Evolutionary conservation across 2,329 filamentous ascomycete species (phyloP).

Genomic region (Aspergillus clavatus): DNA sequence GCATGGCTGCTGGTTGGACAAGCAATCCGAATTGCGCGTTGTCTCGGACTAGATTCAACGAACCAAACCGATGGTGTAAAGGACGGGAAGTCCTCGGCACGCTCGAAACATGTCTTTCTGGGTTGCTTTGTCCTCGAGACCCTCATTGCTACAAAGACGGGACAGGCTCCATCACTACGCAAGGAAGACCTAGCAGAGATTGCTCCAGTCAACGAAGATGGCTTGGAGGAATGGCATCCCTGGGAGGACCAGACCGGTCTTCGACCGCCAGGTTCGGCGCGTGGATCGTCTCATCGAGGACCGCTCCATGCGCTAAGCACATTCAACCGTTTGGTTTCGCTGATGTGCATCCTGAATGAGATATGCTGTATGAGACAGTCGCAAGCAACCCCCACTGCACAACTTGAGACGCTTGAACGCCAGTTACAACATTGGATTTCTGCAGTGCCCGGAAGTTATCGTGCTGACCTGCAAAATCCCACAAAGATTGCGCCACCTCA

Average conservation of each 20-base stretch:
- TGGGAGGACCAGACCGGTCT: slow-evolving; percentile 53
- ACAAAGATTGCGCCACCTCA: slow-evolving; percentile 26
- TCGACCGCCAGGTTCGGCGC: slow-evolving; percentile 21
- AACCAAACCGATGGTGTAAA: slow-evolving; percentile 42
- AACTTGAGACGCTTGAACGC: slow-evolving; percentile 27
- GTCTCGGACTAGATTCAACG: slow-evolving; percentile 32
- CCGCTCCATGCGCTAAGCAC: slow-evolving; percentile 48
- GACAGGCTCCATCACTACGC: slow-evolving; percentile 43
- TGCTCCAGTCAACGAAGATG: slow-evolving; percentile 57
- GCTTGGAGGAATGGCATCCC: slow-evolving; percentile 68
- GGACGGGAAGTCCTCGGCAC: slow-evolving; percentile 31
- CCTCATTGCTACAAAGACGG: slow-evolving; percentile 45
- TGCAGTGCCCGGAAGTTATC: slow-evolving; percentile 27
- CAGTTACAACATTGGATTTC: slow-evolving; percentile 31
- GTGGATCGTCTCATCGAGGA: slow-evolving; percentile 30
- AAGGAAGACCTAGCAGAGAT: slow-evolving; percentile 48
- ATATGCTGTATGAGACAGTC: slow-evolving; percentile 26
- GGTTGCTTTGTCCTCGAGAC: slow-evolving; percentile 53
- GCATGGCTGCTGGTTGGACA: slow-evolving; percentile 63
- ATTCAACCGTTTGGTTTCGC: slow-evolving; percentile 48
- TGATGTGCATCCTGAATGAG: slow-evolving; percentile 34
- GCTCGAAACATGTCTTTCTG: slow-evolving; percentile 44
- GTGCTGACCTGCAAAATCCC: slow-evolving; percentile 25
- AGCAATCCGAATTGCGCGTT: slow-evolving; percentile 51
- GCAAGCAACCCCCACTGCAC: slow-evolving; percentile 17